phyloP scores from a whole-genome alignment of 345 rosid genomes.

The Excoecaria agallocha region DNA sequence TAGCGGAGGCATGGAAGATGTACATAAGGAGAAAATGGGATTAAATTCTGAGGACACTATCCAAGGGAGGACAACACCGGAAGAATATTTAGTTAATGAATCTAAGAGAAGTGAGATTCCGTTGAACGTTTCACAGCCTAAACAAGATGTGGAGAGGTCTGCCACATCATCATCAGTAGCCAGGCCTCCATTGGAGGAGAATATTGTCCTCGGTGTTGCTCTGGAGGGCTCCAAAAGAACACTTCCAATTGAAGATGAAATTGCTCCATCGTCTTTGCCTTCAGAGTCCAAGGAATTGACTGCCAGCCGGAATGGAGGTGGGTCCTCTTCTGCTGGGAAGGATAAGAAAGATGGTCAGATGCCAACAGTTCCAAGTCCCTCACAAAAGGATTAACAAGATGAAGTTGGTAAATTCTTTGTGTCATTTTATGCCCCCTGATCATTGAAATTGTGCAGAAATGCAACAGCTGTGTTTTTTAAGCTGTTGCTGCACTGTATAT shows the following conservation, averaged over 20 bases:
- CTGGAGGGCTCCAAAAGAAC: conserved; percentile 86
- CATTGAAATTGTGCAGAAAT: conserved; percentile 20
- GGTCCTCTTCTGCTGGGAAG: conserved; percentile 25
- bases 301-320: conserved; percentile 36
- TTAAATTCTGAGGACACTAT: conserved; percentile 22
- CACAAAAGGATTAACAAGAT: conserved; percentile 11
- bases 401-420: neutral
- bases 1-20: conserved; percentile 27
- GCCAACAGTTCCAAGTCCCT: conserved; percentile 29
- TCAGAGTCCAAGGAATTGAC: conserved; percentile 58
- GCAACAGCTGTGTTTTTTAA: conserved; percentile 50
- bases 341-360: conserved; percentile 46
- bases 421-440: neutral
- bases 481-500: conserved; percentile 30
- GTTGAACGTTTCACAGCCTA: conserved; percentile 27
- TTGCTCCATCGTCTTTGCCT: conserved; percentile 25
- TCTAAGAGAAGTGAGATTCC: conserved; percentile 24
- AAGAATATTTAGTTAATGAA: conserved; percentile 23
- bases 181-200: conserved; percentile 64
- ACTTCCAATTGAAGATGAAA: conserved; percentile 79
- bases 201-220: conserved; percentile 85
- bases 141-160: conserved; percentile 40
- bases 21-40: conserved; percentile 23
- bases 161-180: conserved; percentile 28
- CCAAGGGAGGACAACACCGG: conserved; percentile 15